Base-by-base conservation (phyloP, 768 basidiomycete genomes). In the Cyclocybe aegerita region DNA sequence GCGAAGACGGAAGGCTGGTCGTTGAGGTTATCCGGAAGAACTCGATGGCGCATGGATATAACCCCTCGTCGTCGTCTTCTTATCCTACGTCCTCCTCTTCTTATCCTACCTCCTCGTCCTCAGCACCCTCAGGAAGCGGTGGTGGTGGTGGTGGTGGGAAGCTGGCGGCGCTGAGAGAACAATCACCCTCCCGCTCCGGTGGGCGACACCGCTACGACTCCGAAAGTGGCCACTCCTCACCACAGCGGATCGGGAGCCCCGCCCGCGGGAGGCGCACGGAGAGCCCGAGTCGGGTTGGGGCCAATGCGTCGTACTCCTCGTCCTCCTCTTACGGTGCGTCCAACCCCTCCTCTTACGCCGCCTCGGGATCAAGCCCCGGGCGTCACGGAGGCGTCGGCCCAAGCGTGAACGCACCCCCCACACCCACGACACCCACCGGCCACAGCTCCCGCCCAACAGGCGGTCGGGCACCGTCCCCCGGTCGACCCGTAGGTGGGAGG, bases 1-100 rank as follows among this genome's bases (percentile, higher is more conserved):
- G 65, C 9, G 67, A 65, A 10, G 76, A 79, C 23, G 65, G 73
- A 0, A 65, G 64, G 16, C 70, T 70, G 43, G 76, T 85, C 17
- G 71, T 87, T 9, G 82, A 84, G 11, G 66, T 73, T 32, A 78
- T 84, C 9, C 67, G 85, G 32, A 78, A 74, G 65, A 79, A 72
- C 57, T 83, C 82, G 16, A 37, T 61, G 15, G 53, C 54, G 16
- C 29, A 60, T 34, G 53, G 48, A 43, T 56, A 57, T 23, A 23
- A 23, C 23, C 37, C 14, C 36, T 15, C 51, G n/a, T n/a, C n/a
- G 40, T 1, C 38, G 46, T 23, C 53, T 38, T 16, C 40, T n/a
- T 38, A 36, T 42, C 43, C 29, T 17, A 38, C 33, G n/a, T n/a
- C n/a, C 44, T 1, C 38, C 46, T 23, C 53, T 38, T 16, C 40